phyloP scores from a whole-genome alignment of 768 basidiomycete species.

The Pisolithus sp. region DNA sequence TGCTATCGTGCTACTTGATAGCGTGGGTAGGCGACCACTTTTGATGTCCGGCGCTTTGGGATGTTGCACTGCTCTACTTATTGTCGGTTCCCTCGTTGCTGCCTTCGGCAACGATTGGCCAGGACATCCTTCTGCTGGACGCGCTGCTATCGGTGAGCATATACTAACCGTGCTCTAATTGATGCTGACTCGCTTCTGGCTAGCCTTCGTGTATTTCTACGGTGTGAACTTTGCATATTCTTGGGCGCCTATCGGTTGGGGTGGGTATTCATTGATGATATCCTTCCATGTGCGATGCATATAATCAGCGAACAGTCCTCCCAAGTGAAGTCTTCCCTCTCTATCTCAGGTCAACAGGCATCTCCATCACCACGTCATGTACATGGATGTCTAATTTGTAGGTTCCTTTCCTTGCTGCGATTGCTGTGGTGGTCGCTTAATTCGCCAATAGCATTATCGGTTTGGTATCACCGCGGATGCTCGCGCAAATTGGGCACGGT shows the following conservation, averaged over 20 bases:
- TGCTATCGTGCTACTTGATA: slow-evolving; percentile 32
- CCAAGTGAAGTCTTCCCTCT: slow-evolving; percentile 38
- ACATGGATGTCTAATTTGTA: slow-evolving; percentile 38
- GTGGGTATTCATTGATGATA: slow-evolving; percentile 6
- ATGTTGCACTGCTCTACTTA: slow-evolving; percentile 21
- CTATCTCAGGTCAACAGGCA: slow-evolving; percentile 35
- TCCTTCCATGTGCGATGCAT: slow-evolving; percentile 2
- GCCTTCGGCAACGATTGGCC: slow-evolving; percentile 25
- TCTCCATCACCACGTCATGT: slow-evolving; percentile 35
- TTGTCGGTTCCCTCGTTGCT: slow-evolving; percentile 25
- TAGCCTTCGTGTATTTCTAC: slow-evolving; percentile 36
- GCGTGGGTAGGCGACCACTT: slow-evolving; percentile 33
- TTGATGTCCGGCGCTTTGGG: slow-evolving; percentile 36
- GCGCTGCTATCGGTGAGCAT: slow-evolving; percentile 23
- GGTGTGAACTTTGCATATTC: slow-evolving; percentile 31
- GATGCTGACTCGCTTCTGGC: slow-evolving; percentile 13
- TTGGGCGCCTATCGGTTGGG: slow-evolving; percentile 27
- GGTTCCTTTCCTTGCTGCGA: neutral
- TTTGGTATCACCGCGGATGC: slow-evolving; percentile 23
- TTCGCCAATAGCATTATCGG: slow-evolving; percentile 18
- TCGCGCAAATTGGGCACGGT: slow-evolving; percentile 14
- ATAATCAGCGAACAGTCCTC: slow-evolving; percentile 26
- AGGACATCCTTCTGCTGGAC: slow-evolving; percentile 21
- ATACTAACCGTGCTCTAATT: slow-evolving; percentile 9
- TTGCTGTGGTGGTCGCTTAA: neutral